A percentile compares a stretch with the other conserved stretches of the same genome.
Conservation (phyloP, 2,329 filamentous ascomycete genomes). For the Cercospora sp. region DNA sequence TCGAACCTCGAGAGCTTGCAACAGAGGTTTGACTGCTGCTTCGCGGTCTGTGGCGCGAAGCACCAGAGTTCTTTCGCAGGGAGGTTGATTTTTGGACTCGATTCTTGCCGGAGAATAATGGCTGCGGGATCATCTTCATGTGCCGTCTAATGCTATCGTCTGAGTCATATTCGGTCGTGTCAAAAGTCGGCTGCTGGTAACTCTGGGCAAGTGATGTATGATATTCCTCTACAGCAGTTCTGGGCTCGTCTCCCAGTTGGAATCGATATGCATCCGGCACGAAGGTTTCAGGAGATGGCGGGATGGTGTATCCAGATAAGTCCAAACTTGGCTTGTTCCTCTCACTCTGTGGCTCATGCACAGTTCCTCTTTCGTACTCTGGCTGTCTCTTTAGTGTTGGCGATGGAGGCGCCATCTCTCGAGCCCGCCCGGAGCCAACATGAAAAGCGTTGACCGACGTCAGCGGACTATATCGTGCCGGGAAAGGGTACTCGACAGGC, state of each 20-base stretch:
- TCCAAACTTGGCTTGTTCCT: slow-evolving; percentile 16
- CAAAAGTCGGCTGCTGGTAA: slow-evolving; percentile 18
- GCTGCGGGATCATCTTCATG: slow-evolving; percentile 39
- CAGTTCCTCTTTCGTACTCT: background rate
- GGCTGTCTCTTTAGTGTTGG: background rate
- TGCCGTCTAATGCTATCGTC: slow-evolving; percentile 31
- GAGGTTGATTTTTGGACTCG: slow-evolving; percentile 6
- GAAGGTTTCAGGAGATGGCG: slow-evolving; percentile 4
- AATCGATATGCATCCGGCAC: slow-evolving; percentile 1
- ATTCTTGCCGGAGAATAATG: slow-evolving; percentile 33
- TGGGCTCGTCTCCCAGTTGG: background rate
- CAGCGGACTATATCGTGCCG: background rate
- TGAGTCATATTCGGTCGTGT: slow-evolving; percentile 18
- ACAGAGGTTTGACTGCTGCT: background rate
- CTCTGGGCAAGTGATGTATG: slow-evolving; percentile 31
- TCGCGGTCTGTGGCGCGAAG: slow-evolving; percentile 2
- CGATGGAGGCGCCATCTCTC: slow-evolving; percentile 21
- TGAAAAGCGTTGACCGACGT: slow-evolving; percentile 23
- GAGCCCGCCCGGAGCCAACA: slow-evolving; percentile 21
- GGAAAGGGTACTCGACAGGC: background rate
- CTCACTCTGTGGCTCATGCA: slow-evolving; percentile 24
- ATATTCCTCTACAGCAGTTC: slow-evolving; percentile 27
- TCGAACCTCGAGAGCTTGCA: slow-evolving; percentile 19
- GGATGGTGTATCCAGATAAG: background rate
- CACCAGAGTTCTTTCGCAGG: slow-evolving; percentile 2